These are phyloP conservation scores for Rhodotorula paludigena DNA, from an alignment of 768 basidiomycete genomes.

Conservation along the genomic window DNA sequence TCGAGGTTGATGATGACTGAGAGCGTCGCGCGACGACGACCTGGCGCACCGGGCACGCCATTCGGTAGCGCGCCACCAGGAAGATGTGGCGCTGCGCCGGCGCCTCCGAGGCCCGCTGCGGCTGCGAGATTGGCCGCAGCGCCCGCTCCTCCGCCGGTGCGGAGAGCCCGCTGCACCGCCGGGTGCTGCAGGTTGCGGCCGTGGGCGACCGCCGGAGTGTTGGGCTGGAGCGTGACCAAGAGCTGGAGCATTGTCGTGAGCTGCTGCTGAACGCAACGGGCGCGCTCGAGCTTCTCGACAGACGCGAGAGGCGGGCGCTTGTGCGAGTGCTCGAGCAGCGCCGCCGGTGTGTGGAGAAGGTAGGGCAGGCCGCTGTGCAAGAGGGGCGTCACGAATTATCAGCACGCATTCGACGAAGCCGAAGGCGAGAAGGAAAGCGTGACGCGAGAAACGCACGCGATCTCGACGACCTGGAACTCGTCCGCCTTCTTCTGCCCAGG, in stretches of 20 bases:
- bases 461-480: conserved; percentile 25
- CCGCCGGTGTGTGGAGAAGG: conserved; percentile 18
- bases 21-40: conserved; percentile 14
- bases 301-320: background rate
- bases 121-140: background rate
- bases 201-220: conserved; percentile 16
- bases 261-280: conserved; percentile 21
- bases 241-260: conserved; percentile 35
- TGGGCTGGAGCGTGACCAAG: conserved; percentile 28
- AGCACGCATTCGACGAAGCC: too few species aligned
- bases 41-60: background rate
- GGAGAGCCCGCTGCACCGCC: too few species aligned
- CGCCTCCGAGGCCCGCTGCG: background rate
- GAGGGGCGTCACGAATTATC: background rate
- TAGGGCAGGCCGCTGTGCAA: conserved; percentile 24
- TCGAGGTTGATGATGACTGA: conserved; percentile 42
- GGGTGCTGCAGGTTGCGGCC: conserved; percentile 8
- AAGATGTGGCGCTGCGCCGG: background rate
- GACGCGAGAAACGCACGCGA: conserved; percentile 19
- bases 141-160: too few species aligned
- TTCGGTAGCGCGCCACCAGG: background rate
- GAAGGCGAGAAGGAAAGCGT: background rate
- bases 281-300: background rate
- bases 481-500: background rate
- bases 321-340: background rate